A percentile compares a stretch with the other conserved stretches of the same genome.
phyloP scores from a whole-genome alignment of 768 basidiomycete genomes.

The Agaricus bisporus region DNA sequence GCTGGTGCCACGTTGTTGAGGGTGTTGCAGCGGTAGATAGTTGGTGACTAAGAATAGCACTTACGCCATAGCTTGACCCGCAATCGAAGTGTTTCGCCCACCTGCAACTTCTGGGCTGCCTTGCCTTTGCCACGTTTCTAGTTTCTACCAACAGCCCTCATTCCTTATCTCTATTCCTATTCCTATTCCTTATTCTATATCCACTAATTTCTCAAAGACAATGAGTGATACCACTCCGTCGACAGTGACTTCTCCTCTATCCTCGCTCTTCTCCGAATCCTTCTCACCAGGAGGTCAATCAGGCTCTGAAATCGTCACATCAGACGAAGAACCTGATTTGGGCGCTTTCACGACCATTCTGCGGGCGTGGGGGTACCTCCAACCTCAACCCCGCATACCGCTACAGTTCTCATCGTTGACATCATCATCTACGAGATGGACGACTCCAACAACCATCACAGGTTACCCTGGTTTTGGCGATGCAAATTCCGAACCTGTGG shows the following conservation, averaged over 20 bases:
- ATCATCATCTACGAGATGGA: conserved; percentile 9
- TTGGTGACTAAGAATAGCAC: background rate
- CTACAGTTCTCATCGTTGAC: conserved; percentile 12
- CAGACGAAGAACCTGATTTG: conserved; percentile 65
- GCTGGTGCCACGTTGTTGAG: background rate
- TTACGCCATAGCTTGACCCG: too few relatives aligned
- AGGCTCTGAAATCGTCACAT: conserved; percentile 25
- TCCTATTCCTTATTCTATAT: background rate
- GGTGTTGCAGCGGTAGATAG: background rate
- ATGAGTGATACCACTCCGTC: conserved; percentile 6
- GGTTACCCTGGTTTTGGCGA: conserved; percentile 12
- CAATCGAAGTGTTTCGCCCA: too few relatives aligned
- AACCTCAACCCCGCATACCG: conserved; percentile 37
- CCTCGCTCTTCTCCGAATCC: conserved; percentile 6
- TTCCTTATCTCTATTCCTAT: background rate
- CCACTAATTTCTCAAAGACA: background rate
- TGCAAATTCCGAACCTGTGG: conserved; percentile 13
- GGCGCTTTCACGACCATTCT: conserved; percentile 69
- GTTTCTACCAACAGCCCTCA: background rate
- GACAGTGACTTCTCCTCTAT: conserved; percentile 1
- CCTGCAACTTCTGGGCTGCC: background rate
- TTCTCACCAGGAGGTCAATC: background rate
- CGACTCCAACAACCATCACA: conserved; percentile 8
- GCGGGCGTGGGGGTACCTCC: conserved; percentile 54
- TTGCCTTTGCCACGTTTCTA: conserved; percentile 1